Conservation (phyloP, 2,329 filamentous ascomycete species). For the Cordyceps farinosa region DNA sequence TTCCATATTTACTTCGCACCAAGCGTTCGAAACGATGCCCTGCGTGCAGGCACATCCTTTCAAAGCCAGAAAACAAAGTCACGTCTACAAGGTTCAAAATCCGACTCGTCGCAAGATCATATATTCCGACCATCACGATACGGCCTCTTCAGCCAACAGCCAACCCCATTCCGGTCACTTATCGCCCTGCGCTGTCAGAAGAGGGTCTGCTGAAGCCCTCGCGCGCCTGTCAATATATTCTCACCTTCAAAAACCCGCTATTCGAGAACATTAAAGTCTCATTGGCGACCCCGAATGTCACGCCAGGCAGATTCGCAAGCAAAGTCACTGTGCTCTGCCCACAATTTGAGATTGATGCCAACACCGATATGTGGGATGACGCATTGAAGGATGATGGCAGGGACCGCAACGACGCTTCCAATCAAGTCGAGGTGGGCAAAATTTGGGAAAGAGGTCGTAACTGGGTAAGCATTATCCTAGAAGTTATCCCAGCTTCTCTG, state of each 20-base stretch:
- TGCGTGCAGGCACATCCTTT: slow-evolving; percentile 88
- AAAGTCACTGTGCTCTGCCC: slow-evolving; percentile 91
- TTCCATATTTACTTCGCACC: slow-evolving; percentile 78
- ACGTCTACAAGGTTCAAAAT: slow-evolving; percentile 89
- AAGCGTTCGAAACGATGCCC: slow-evolving; percentile 94
- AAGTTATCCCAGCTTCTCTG: slow-evolving; percentile 69
- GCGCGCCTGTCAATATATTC: slow-evolving; percentile 69
- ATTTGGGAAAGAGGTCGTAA: slow-evolving; percentile 94
- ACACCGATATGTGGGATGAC: slow-evolving; percentile 85
- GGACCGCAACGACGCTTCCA: slow-evolving; percentile 40
- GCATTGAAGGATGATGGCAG: slow-evolving; percentile 60
- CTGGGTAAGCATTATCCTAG: slow-evolving; percentile 90
- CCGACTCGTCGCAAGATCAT: slow-evolving; percentile 79
- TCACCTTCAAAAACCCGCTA: slow-evolving; percentile 90
- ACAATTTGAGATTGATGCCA: slow-evolving; percentile 89
- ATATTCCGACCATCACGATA: slow-evolving; percentile 79
- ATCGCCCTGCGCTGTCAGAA: slow-evolving; percentile 29
- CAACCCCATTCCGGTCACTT: slow-evolving; percentile 33
- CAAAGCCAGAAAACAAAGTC: slow-evolving; percentile 89
- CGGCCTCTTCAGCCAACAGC: slow-evolving; percentile 52
- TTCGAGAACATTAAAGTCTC: slow-evolving; percentile 88
- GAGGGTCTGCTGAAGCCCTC: slow-evolving; percentile 50
- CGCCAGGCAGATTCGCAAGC: slow-evolving; percentile 71
- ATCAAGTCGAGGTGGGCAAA: slow-evolving; percentile 78
- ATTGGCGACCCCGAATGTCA: slow-evolving; percentile 76